These are phyloP conservation scores for Hirsutella rhossiliensis DNA, from an alignment of 2,329 filamentous ascomycete genomes.

Conservation along the genomic window DNA sequence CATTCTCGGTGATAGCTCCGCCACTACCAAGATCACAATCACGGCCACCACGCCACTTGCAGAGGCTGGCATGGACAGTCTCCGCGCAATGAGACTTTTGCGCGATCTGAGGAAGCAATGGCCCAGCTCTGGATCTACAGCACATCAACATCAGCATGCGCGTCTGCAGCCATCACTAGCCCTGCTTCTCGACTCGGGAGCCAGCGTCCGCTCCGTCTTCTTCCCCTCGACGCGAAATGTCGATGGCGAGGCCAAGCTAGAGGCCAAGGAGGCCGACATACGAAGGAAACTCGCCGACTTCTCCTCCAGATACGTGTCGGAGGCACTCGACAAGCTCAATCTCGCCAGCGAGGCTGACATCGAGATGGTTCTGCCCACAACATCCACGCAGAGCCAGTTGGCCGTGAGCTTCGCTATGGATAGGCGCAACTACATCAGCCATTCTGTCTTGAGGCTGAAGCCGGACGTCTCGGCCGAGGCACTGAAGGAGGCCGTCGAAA, in stretches of 20 bases:
- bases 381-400: constrained; percentile 21
- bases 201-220: constrained; percentile 12
- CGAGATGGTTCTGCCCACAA: constrained; percentile 18
- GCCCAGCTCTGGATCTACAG: not conserved
- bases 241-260: not conserved
- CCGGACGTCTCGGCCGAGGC: constrained; percentile 9
- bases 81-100: constrained; percentile 20
- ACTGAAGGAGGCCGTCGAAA: constrained; percentile 13
- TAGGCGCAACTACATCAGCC: constrained; percentile 6
- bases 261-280: not conserved
- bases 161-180: constrained; percentile 9
- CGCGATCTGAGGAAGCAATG: constrained; percentile 15
- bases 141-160: not conserved
- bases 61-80: constrained; percentile 18
- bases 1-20: not conserved
- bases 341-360: constrained; percentile 7
- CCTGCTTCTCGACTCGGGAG: constrained; percentile 15
- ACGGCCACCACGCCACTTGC: constrained; percentile 5
- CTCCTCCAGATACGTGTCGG: constrained; percentile 7
- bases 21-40: too few species aligned
- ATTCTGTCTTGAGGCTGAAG: constrained; percentile 6
- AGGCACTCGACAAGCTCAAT: constrained; percentile 6
- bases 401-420: constrained; percentile 18
- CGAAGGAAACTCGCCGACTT: constrained; percentile 8
- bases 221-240: not conserved